Base-by-base conservation (phyloP, 2,329 filamentous ascomycete genomes). In the Epicoccum sorghinum region DNA sequence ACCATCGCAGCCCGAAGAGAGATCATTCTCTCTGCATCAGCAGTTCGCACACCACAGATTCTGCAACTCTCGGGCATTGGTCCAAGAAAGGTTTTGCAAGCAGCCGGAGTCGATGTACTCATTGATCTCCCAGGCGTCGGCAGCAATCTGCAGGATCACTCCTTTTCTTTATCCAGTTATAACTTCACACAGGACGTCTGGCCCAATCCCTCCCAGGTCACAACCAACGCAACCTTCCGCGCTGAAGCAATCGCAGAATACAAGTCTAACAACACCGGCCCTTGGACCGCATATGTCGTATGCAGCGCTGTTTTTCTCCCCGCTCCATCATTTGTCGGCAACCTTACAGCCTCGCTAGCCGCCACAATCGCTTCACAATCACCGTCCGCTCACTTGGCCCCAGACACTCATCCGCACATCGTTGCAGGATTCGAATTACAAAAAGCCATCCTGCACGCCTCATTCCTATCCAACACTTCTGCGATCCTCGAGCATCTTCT, bases 31-130 rank as follows among this genome's bases (percentile, higher is more conserved):
- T 81, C 81, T 4, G 83, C 83, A 1, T 86, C 86, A 2, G 79
- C 77, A 25, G 74, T 88, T 14, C 78, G 85, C 55, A 84, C 85
- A 0, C 86, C 86, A 0, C 83, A 87, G 64, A 70, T 89, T 4
- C 76, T 89, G 2, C 85, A 88, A 58, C 73, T 87, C 2, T 87
- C 84, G 0, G 86, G 86, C 0, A 78, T 89, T 35, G 86, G 86
- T 4, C 7, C 56, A 8, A 25, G 29, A 4, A 23, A 10, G 3
- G 42, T 47, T 3, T 51, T 70, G 2, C 29, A 58, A 29, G 44
- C 9, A 1, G 49, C 61, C 7, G 59, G 54, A 8, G 64, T 72
- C 10, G 13, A 54, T 1, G 35, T 55, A 1, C 38, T 64, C 14
- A 46, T 62, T 1, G 60, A 67, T 35, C 51, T 70, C 4, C 66